These are phyloP conservation scores for Scedosporium boydii DNA, from an alignment of 2,329 filamentous ascomycete species.

Conservation along the genomic window DNA sequence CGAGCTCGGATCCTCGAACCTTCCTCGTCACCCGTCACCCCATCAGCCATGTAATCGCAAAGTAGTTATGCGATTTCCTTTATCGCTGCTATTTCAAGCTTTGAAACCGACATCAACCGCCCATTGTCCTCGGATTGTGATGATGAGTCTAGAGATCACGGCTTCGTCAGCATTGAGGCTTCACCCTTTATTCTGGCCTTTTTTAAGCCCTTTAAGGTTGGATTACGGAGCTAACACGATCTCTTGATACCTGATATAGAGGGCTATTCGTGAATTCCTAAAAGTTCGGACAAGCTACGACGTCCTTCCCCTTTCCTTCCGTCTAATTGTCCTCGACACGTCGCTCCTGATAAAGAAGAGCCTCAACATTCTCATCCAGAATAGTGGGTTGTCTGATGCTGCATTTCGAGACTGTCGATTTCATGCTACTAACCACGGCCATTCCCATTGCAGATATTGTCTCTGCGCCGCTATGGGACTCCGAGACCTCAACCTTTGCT, in stretches of 20 bases:
- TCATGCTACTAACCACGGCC: not conserved
- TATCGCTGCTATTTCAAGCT: too few species aligned
- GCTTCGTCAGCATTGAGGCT: not conserved
- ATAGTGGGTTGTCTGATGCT: conserved; percentile 50
- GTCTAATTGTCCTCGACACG: conserved; percentile 91
- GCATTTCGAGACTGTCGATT: not conserved
- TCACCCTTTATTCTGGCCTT: too few species aligned
- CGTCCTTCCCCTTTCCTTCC: conserved; percentile 90
- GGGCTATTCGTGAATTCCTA: conserved; percentile 88
- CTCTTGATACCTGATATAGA: conserved; percentile 37
- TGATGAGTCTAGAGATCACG: too few species aligned
- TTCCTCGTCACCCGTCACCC: not conserved
- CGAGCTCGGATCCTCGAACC: not conserved
- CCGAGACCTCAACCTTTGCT: conserved; percentile 82
- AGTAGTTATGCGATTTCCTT: too few species aligned
- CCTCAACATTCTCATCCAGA: conserved; percentile 88
- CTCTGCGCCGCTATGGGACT: conserved; percentile 95
- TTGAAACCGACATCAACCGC: too few species aligned
- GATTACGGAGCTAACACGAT: not conserved
- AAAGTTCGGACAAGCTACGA: conserved; percentile 96
- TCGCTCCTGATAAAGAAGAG: conserved; percentile 95
- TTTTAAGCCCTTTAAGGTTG: too few species aligned
- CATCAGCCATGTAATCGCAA: too few species aligned
- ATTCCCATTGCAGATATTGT: conserved; percentile 65
- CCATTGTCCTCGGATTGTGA: too few species aligned